Conservation (phyloP, 2,329 filamentous ascomycete genomes). For the Leptodontidium sp. region DNA sequence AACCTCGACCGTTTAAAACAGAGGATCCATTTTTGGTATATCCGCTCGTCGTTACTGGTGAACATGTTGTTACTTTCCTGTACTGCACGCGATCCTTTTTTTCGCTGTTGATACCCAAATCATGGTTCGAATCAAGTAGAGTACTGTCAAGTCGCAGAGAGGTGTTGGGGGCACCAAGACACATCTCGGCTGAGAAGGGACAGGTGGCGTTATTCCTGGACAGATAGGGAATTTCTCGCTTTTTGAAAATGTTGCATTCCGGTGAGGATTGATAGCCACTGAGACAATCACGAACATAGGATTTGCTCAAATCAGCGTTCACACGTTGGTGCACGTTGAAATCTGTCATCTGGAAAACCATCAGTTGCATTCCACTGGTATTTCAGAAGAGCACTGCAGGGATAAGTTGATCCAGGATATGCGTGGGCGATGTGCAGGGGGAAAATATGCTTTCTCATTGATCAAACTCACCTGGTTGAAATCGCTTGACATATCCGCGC, state of each 20-base stretch:
- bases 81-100: not conserved
- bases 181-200: conserved; percentile 10
- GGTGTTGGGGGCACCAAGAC: not conserved
- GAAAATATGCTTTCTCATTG: too few relatives aligned
- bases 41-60: not conserved
- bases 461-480: not conserved
- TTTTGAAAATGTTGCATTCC: conserved; percentile 16
- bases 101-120: conserved; percentile 8
- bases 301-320: conserved; percentile 13
- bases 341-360: not conserved
- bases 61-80: conserved; percentile 11
- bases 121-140: conserved; percentile 7
- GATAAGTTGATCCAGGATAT: too few relatives aligned
- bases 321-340: conserved; percentile 1
- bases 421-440: too few relatives aligned
- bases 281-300: conserved; percentile 17
- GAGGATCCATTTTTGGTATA: not conserved
- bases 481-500: not conserved
- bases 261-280: conserved; percentile 10
- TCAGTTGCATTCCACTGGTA: too few relatives aligned
- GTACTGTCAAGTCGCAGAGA: conserved; percentile 5
- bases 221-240: not conserved
- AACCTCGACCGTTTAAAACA: not conserved
- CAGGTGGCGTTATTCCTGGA: not conserved
- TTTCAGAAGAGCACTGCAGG: too few relatives aligned